These are phyloP conservation scores for Stygiomarasmius scandens DNA, from an alignment of 1,284 basidiomycete genomes.

Conservation along the genomic window DNA sequence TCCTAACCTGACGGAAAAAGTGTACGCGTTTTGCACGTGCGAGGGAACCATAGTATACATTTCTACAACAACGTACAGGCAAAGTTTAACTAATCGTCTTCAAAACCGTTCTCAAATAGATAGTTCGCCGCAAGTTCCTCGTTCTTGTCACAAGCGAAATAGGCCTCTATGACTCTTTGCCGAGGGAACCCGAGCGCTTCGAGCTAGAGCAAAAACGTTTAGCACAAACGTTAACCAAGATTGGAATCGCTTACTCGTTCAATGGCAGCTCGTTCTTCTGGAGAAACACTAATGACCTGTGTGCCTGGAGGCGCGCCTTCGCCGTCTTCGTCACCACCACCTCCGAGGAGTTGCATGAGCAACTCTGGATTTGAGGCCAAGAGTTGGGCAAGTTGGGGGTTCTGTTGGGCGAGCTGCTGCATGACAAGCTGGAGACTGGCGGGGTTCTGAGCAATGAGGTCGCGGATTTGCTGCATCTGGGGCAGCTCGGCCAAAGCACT, in stretches of 20 bases:
- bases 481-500: slow-evolving; percentile 61
- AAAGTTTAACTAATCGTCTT: slow-evolving; percentile 39
- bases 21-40: slow-evolving; percentile 2
- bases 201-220: slow-evolving; percentile 50
- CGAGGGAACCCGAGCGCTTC: slow-evolving; percentile 86
- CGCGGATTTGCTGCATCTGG: slow-evolving; percentile 69
- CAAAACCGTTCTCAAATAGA: slow-evolving; percentile 77
- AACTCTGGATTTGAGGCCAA: slow-evolving; percentile 73
- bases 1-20: neutral
- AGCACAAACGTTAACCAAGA: slow-evolving; percentile 5
- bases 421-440: slow-evolving; percentile 76
- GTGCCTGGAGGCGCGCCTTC: slow-evolving; percentile 59
- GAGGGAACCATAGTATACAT: slow-evolving; percentile 9
- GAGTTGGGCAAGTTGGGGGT: slow-evolving; percentile 74
- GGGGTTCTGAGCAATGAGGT: slow-evolving; percentile 78
- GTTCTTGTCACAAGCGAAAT: slow-evolving; percentile 92
- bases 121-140: slow-evolving; percentile 94
- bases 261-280: slow-evolving; percentile 86
- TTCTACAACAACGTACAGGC: slow-evolving; percentile 6
- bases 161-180: slow-evolving; percentile 80
- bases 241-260: slow-evolving; percentile 63
- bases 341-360: slow-evolving; percentile 66
- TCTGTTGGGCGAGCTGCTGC: slow-evolving; percentile 76
- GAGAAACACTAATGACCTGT: slow-evolving; percentile 77
- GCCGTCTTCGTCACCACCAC: slow-evolving; percentile 47